Evolutionary conservation across 2,329 filamentous ascomycete genomes (phyloP), one percentile per base, ranked within the genome.

Genomic region (Calonectria multiphialidica): DNA sequence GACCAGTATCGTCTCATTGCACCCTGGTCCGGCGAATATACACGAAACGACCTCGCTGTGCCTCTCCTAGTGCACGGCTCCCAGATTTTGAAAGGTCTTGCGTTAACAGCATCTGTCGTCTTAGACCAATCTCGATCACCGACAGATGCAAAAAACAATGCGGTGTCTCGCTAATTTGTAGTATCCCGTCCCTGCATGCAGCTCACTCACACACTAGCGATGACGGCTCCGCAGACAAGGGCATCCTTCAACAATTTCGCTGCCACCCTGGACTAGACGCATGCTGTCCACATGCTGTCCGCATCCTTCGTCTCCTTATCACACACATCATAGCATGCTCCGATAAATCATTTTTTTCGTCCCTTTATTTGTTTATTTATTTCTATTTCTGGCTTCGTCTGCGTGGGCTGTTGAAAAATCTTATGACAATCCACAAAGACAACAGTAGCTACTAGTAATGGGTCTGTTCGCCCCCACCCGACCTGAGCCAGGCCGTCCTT

Each of bases 1-100:
- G 70, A 70, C 70, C 70, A 73, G 75, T 77, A 55, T 72, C 69
- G 66, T 72, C 62, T 66, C 63, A 25, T 61, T 65, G 64, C 71
- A 75, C 66, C 67, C 69, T 13, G 64, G 66, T 55, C 69, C 73
- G 64, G 55, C 28, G 63, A 49, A 55, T 65, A 66, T 62, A 63
- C 69, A 67, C 57, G 66, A 57, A 49, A 73, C 40, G 53, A 40
- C 59, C 44, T 35, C 40, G 35, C 70, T 30, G 21, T 23, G 40
- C 37, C 67, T 25, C 64, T 16, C 37, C 55, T 40, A 33, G 18
- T 21, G 53, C 12, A 40, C n/a, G 28, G 13, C n/a, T 21, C 59
- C 66, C 67, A 37, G 67, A 55, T n/a, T 61, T 73, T 67, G 72
- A 68, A 23, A 72, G 66, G 71, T 65, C 55, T 25, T 35, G 37